These are phyloP conservation scores for Ascochyta rabiei DNA, from an alignment of 2,329 filamentous ascomycete genomes.

Conservation along the genomic window DNA sequence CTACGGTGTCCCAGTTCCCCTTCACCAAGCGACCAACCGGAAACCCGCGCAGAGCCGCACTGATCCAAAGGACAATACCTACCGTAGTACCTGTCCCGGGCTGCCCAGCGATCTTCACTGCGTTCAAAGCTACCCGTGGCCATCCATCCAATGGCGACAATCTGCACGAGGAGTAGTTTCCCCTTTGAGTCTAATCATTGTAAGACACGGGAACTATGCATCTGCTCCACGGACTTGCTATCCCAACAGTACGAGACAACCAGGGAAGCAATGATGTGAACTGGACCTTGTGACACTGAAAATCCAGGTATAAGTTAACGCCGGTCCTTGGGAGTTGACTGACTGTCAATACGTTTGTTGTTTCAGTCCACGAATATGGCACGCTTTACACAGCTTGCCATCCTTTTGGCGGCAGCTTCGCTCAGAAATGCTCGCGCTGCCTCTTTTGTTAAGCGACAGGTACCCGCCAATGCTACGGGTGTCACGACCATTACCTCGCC, in stretches of 20 bases:
- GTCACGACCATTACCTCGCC: slow-evolving; percentile 43
- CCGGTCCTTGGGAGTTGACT: neutral
- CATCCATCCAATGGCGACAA: neutral
- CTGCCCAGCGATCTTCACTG: neutral
- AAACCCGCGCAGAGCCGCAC: too few relatives aligned
- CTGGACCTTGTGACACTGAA: neutral
- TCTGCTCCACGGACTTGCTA: too few relatives aligned
- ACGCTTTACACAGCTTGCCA: slow-evolving; percentile 28
- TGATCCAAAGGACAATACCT: neutral
- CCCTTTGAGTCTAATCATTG: slow-evolving; percentile 18
- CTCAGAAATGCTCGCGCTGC: slow-evolving; percentile 29
- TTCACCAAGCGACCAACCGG: too few relatives aligned
- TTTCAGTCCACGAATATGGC: slow-evolving; percentile 22
- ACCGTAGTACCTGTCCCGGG: neutral
- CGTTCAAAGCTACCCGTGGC: neutral
- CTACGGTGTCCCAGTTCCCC: neutral
- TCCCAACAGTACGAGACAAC: neutral
- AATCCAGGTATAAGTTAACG: neutral
- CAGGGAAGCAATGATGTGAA: too few relatives aligned
- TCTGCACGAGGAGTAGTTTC: slow-evolving; percentile 14
- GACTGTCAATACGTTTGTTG: neutral
- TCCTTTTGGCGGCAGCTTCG: slow-evolving; percentile 28
- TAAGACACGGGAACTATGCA: neutral
- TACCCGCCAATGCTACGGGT: slow-evolving; percentile 40
- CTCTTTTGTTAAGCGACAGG: slow-evolving; percentile 34